phyloP scores from a whole-genome alignment of 164 flowering plant genomes.

The Chloranthus sessilifolius region DNA sequence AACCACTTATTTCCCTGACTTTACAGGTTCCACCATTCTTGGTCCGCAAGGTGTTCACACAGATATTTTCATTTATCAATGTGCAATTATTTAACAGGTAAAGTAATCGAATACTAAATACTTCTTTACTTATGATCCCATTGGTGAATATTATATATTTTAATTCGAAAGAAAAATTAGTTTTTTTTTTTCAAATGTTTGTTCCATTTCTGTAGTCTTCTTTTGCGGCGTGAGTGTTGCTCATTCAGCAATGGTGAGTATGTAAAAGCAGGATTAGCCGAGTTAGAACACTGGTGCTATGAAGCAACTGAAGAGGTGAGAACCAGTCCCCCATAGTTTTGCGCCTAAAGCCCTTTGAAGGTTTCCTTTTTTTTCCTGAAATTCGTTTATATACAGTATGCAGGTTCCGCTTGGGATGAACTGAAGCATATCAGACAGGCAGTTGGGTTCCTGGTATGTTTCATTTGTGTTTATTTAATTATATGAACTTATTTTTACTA shows the following conservation, averaged over 20 bases:
- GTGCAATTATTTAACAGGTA: slow-evolving; percentile 96
- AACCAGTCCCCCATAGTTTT: background rate
- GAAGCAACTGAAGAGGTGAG: slow-evolving; percentile 85
- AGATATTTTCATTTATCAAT: slow-evolving; percentile 91
- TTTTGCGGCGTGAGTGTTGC: slow-evolving; percentile 97
- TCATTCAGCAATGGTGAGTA: slow-evolving; percentile 98
- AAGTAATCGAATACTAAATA: background rate
- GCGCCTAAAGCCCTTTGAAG: background rate
- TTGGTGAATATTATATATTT: background rate
- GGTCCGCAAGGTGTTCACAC: slow-evolving; percentile 79
- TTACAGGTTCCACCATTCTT: slow-evolving; percentile 85
- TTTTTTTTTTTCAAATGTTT: background rate
- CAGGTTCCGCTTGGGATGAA: slow-evolving; percentile 97
- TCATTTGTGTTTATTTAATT: background rate
- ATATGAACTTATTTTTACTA: background rate
- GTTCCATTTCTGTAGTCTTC: slow-evolving; percentile 55
- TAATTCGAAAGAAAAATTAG: background rate
- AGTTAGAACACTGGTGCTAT: slow-evolving; percentile 88
- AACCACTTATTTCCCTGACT: slow-evolving; percentile 8
- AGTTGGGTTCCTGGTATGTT: slow-evolving; percentile 88
- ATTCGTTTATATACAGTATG: slow-evolving; percentile 44
- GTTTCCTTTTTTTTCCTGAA: slow-evolving; percentile 3
- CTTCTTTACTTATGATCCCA: background rate
- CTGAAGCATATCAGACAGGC: slow-evolving; percentile 96
- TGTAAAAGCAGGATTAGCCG: slow-evolving; percentile 88